Base-by-base conservation (phyloP, 2,329 filamentous ascomycete genomes). In the Hypoxylon sp. region DNA sequence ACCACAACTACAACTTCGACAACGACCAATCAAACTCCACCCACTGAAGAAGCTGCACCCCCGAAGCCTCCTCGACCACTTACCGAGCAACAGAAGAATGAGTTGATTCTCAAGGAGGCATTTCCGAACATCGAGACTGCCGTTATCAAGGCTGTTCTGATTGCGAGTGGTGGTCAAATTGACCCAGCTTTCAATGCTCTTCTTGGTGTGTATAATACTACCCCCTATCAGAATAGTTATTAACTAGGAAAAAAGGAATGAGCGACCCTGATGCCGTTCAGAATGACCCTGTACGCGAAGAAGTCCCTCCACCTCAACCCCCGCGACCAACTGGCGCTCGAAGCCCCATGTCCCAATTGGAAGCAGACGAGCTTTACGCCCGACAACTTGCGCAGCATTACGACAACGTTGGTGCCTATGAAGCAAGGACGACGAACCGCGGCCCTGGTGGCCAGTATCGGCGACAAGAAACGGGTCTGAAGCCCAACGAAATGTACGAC, bases 161-260 rank as follows among this genome's bases (percentile, higher is more conserved):
- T 88, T 24, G 96, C 96, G 13, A 98, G 96, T 79, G 87, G 90
- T 65, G 95, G 94, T 66, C 89, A 91, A 75, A 90, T 98, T 52
- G 96, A 99, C 80, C 92, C 93, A 32, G 95, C 96, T 13, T 99
- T 99, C 82, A 96, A 98, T 82, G 96, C 96, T 37, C 86, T 99
- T 47, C 86, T 99, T 48, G 92, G 93, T 93, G 85, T 68, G 86
- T 44, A 47, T 29, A 21, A 27, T n/a, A 19, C 17, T 13, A 31
- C 29, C 31, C 8, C 17, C 15, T 29, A 29, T 27, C 31, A 17
- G 3, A 27, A 6, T 21, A 65, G 29, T 62, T 61, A 46, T 68
- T 77, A 63, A 74, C 39, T 31, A 19, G 64, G 35, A 32, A 58
- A 31, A 58, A 68, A 92, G 91, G 91, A 75, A 93, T 93, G 91